These are phyloP conservation scores for Ophiosphaerella narmari DNA, from an alignment of 2,329 filamentous ascomycete genomes.

Conservation along the genomic window DNA sequence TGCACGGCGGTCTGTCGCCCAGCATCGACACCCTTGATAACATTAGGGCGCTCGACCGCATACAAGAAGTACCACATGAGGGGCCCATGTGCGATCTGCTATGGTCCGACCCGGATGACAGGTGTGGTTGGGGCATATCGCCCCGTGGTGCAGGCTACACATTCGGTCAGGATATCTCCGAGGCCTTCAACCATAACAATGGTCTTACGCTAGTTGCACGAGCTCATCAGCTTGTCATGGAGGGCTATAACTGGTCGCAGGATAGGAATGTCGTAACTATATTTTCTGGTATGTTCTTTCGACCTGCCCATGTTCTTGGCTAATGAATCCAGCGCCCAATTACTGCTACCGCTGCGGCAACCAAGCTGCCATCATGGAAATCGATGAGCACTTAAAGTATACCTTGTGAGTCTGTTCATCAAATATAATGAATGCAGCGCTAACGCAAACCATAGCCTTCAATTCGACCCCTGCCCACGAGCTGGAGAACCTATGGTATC, in stretches of 20 bases:
- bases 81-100: conserved; percentile 78
- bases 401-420: conserved; percentile 80
- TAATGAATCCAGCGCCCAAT: conserved; percentile 54
- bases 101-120: conserved; percentile 91
- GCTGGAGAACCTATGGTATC: conserved; percentile 99
- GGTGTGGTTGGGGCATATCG: conserved; percentile 94
- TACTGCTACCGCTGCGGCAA: conserved; percentile 99
- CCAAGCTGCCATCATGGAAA: conserved; percentile 99
- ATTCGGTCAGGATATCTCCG: conserved; percentile 95
- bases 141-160: conserved; percentile 94
- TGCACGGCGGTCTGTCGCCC: conserved; percentile 72
- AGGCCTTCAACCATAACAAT: conserved; percentile 99
- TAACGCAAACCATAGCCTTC: conserved; percentile 68
- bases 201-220: conserved; percentile 92
- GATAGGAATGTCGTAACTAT: conserved; percentile 98
- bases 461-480: conserved; percentile 98
- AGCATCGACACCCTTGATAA: conserved; percentile 77
- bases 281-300: conserved; percentile 68
- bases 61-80: conserved; percentile 76
- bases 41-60: conserved; percentile 56
- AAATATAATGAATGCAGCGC: conserved; percentile 1
- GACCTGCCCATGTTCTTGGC: conserved; percentile 6
- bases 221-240: conserved; percentile 98
- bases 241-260: conserved; percentile 99
- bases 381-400: conserved; percentile 98